Percentiles rank a stretch among this genome's conserved stretches.
Conservation (phyloP, 257 asterid genomes). For the Haberlea rhodopensis region DNA sequence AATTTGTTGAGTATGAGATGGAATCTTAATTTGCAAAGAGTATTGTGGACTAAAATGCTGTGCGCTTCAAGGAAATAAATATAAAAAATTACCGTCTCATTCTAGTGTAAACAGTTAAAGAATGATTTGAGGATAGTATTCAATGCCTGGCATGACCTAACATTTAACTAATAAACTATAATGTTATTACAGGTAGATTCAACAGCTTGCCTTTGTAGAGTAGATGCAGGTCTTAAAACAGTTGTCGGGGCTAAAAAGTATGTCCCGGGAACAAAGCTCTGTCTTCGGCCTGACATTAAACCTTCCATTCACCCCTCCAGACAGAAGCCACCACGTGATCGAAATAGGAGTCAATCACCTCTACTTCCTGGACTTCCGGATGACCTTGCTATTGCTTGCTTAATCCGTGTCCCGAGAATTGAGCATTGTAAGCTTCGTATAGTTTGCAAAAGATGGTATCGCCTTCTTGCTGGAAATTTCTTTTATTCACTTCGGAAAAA, state of each 20-base stretch:
- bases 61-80: neutral
- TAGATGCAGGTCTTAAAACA: conserved; percentile 45
- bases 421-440: conserved; percentile 43
- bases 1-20: neutral
- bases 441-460: conserved; percentile 46
- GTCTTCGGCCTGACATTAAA: conserved; percentile 42
- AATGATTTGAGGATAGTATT: neutral
- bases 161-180: no score
- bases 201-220: conserved; percentile 43
- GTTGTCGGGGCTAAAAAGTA: conserved; percentile 42
- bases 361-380: conserved; percentile 46
- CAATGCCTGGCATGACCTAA: neutral
- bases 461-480: conserved; percentile 39
- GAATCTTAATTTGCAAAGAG: neutral
- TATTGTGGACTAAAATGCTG: neutral
- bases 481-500: conserved; percentile 41
- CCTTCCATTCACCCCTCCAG: conserved; percentile 41
- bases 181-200: conserved; percentile 38
- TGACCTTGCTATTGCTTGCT: conserved; percentile 49
- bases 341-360: conserved; percentile 37
- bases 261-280: conserved; percentile 41
- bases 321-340: conserved; percentile 39
- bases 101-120: neutral
- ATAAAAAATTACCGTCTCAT: neutral
- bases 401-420: conserved; percentile 44